Base-by-base conservation (phyloP, 2,329 filamentous ascomycete genomes). In the Aspergillus sp. region DNA sequence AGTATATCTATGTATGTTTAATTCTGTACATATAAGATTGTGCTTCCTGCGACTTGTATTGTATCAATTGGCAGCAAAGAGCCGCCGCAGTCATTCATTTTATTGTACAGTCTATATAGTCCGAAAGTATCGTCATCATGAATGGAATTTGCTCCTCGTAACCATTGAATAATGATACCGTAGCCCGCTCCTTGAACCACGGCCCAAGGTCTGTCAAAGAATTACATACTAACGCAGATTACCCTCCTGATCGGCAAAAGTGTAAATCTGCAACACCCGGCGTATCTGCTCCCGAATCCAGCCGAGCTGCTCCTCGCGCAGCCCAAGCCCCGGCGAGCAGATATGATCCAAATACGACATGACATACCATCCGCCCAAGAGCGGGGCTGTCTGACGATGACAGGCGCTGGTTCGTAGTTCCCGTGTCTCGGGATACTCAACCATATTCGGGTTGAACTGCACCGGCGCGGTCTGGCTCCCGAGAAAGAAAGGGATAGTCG, bases 331-430 rank as follows among this genome's bases (percentile, higher is more conserved):
- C 15, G 44, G 30, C 3, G 26, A 40, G 17, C 39, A 40, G 4
- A 54, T 29, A 29, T 46, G 51, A 15, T 35, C 32, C 29, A 55
- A 17, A 19, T 30, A 37, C 4, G 39, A 30, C 11, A 43, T 28
- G 4, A 52, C 27, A 8, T 49, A 39, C 52, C 49, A 55, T 4
- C 48, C 42, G 7, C 51, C 48, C 22, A 53, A 35, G 5, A 55
- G 35, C n/a, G 47, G 46, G 2, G 49, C 48, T 1, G 41, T 39
- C 15, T 51, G 43, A 8, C 34, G 40, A 29, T 52, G 46, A 3
- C 40, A 41, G 6, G 29, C 12, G 2, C 39, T 48, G 2, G 43
- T 35, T 2, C 34, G 41, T 7, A 41, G 31, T 8, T 34, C 36
- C 19, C 49, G 47, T 5, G 48, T 31, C 19, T 36, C 41, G 0